Conservation (phyloP, 176 grass and related monocot genomes). For the Pharus latifolius region DNA sequence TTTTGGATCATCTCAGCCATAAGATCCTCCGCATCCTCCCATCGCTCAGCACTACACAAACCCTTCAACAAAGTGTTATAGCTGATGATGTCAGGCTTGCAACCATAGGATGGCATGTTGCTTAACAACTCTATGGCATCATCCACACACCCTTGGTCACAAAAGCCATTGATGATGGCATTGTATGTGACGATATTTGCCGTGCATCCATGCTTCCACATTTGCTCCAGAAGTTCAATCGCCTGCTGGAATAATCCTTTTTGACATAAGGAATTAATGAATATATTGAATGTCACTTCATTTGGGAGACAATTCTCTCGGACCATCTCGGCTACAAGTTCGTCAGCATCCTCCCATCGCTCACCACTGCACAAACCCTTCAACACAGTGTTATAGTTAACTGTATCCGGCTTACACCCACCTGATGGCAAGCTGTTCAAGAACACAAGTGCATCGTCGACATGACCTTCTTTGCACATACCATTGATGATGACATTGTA, state of each 20-base stretch:
- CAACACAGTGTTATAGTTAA: conserved; percentile 57
- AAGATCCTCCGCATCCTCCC: conserved; percentile 12
- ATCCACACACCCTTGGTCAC: conserved; percentile 55
- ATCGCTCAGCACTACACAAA: conserved; percentile 18
- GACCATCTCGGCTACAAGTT: conserved; percentile 47
- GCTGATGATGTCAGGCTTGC: conserved; percentile 48
- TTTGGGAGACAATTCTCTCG: conserved; percentile 29
- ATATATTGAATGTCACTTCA: conserved; percentile 44
- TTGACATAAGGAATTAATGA: conserved; percentile 39
- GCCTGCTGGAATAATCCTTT: conserved; percentile 34
- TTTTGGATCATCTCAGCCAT: conserved; percentile 14
- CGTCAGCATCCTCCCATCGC: conserved; percentile 41
- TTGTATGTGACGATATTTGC: conserved; percentile 45
- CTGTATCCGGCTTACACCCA: conserved; percentile 48
- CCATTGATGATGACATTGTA: conserved; percentile 66
- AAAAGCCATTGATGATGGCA: conserved; percentile 37
- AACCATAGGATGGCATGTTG: conserved; percentile 44
- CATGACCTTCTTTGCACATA: conserved; percentile 53
- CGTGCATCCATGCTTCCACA: conserved; percentile 47
- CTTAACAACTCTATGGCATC: conserved; percentile 36
- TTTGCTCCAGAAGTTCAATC: conserved; percentile 33
- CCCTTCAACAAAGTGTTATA: conserved; percentile 59
- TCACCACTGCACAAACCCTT: conserved; percentile 31
- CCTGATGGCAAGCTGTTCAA: conserved; percentile 30
- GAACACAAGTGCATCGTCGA: conserved; percentile 30